Evolutionary conservation across 192 early-diverging fungal species (phyloP).

Genomic region (Umbelopsis vinacea): DNA sequence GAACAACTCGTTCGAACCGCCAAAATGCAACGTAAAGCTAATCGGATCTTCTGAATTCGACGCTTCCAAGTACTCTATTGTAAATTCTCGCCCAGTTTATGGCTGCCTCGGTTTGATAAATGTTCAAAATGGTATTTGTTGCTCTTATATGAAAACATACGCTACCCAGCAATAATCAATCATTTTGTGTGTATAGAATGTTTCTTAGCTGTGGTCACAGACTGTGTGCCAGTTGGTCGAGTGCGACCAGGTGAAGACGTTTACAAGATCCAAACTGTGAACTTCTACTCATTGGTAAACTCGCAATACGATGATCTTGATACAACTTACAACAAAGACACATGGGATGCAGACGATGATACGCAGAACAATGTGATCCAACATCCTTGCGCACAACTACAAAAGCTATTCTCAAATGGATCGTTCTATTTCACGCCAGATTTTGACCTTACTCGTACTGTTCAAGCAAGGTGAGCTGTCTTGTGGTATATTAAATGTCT

Average conservation of each 20-base stretch:
- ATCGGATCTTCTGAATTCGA: conserved; percentile 45
- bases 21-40: conserved; percentile 43
- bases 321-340: conserved; percentile 42
- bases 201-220: conserved; percentile 70
- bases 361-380: conserved; percentile 47
- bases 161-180: neutral
- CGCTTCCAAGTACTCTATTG: conserved; percentile 42
- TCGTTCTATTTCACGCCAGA: conserved; percentile 92
- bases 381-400: conserved; percentile 80
- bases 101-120: conserved; percentile 61
- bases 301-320: conserved; percentile 70
- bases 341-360: conserved; percentile 44
- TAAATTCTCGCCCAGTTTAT: conserved; percentile 51
- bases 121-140: conserved; percentile 52
- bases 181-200: conserved; percentile 50
- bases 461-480: conserved; percentile 64
- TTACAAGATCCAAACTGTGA: conserved; percentile 73
- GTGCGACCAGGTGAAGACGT: conserved; percentile 63
- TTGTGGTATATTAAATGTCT: too few species aligned
- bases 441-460: conserved; percentile 85
- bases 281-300: conserved; percentile 79
- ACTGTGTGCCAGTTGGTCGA: conserved; percentile 64
- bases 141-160: neutral
- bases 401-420: conserved; percentile 81
- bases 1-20: conserved; percentile 4